A percentile compares a stretch with the other conserved stretches of the same genome.
phyloP scores from a whole-genome alignment of 306 rosid genomes.

The Cucumis hystrix region DNA sequence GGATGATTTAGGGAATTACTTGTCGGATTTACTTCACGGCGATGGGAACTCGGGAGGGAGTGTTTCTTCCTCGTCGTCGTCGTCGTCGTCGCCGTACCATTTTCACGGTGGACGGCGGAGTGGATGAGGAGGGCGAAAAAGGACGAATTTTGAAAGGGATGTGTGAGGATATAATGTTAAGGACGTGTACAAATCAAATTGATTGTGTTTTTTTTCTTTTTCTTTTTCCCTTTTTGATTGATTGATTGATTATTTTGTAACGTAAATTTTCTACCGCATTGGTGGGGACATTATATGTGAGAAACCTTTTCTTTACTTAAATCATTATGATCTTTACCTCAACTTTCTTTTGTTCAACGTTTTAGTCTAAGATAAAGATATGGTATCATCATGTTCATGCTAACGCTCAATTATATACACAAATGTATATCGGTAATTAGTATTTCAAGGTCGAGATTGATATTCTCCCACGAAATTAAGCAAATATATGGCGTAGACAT shows the following conservation, averaged over 20 bases:
- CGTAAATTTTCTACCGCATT: neutral
- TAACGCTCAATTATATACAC: too few relatives aligned
- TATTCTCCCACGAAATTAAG: too few relatives aligned
- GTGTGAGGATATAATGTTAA: neutral
- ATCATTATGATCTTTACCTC: too few relatives aligned
- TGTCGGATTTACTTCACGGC: slow-evolving; percentile 46
- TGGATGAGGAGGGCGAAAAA: neutral
- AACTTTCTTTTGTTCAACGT: too few relatives aligned
- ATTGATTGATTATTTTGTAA: neutral
- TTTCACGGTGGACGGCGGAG: neutral
- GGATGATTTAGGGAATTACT: slow-evolving; percentile 34
- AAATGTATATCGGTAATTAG: too few relatives aligned
- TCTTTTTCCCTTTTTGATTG: neutral
- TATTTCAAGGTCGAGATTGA: too few relatives aligned
- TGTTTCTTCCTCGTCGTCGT: slow-evolving; percentile 22
- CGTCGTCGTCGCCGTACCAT: slow-evolving; percentile 8
- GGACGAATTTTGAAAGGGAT: neutral
- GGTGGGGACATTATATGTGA: too few relatives aligned
- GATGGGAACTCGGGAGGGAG: slow-evolving; percentile 13
- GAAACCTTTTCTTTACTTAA: too few relatives aligned
- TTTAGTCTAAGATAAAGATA: too few relatives aligned
- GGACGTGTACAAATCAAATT: neutral
- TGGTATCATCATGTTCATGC: too few relatives aligned
- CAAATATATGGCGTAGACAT: too few relatives aligned
- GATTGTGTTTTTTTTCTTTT: neutral